Percentiles rank a stretch among this genome's conserved stretches.
phyloP scores from a whole-genome alignment of 2,329 filamentous ascomycete genomes.

The Arthrobotrys musiformis region DNA sequence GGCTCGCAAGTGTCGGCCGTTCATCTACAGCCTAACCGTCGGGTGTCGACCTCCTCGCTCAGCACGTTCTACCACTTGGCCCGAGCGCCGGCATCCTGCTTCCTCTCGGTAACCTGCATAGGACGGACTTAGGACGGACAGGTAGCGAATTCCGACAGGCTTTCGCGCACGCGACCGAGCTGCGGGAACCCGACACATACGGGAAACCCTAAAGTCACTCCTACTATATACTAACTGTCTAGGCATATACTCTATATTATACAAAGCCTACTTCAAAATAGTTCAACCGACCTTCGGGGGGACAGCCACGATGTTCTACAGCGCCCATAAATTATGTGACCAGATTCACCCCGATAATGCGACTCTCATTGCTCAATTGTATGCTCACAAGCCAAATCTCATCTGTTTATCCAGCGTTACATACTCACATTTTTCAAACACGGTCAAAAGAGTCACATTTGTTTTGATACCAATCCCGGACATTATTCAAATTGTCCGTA shows the following conservation, averaged over 20 bases:
- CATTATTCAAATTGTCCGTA: conserved; percentile 41
- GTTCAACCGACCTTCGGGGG: not conserved
- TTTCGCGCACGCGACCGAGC: not conserved
- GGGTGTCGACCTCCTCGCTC: too few relatives aligned
- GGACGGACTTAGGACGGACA: not conserved
- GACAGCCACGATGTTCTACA: conserved; percentile 38
- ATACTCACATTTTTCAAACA: not conserved
- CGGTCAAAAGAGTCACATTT: conserved; percentile 25
- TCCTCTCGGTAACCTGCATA: not conserved
- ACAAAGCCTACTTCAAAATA: not conserved
- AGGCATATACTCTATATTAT: too few relatives aligned
- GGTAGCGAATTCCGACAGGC: not conserved
- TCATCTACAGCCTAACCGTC: not conserved
- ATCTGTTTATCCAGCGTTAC: not conserved
- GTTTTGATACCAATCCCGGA: conserved; percentile 44
- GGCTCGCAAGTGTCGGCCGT: not conserved
- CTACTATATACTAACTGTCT: too few relatives aligned
- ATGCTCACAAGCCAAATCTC: not conserved
- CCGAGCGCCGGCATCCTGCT: not conserved
- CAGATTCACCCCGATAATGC: conserved; percentile 34
- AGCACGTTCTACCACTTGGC: not conserved
- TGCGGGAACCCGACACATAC: not conserved
- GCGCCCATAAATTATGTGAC: conserved; percentile 46
- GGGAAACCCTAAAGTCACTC: too few relatives aligned
- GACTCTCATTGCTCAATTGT: conserved; percentile 37